These are phyloP conservation scores for Chalaropsis ovoidea DNA, from an alignment of 2,329 filamentous ascomycete genomes.

Conservation along the genomic window DNA sequence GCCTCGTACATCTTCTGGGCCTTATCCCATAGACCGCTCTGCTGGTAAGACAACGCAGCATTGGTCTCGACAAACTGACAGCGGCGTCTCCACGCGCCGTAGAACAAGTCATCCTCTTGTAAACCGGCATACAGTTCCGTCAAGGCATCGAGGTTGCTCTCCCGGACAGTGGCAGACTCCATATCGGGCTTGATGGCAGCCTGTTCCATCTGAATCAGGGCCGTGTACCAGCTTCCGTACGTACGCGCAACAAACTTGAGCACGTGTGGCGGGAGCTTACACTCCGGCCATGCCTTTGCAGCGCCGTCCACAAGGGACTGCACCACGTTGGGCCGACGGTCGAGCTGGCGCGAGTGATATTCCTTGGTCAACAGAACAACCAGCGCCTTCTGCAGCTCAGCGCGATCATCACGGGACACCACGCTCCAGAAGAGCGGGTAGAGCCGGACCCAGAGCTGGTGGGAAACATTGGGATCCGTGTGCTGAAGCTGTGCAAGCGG, in stretches of 20 bases:
- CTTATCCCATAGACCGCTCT: constrained; percentile 99
- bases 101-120: constrained; percentile 94
- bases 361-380: constrained; percentile 88
- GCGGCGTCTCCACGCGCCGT: constrained; percentile 88
- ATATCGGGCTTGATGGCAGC: constrained; percentile 73
- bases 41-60: constrained; percentile 91
- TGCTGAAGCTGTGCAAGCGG: constrained; percentile 89
- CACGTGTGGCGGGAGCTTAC: constrained; percentile 89
- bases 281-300: constrained; percentile 71
- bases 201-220: constrained; percentile 79
- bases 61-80: constrained; percentile 98
- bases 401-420: constrained; percentile 73
- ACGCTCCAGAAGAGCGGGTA: constrained; percentile 94
- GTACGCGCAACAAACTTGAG: constrained; percentile 91
- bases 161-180: constrained; percentile 72
- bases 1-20: constrained; percentile 94
- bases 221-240: constrained; percentile 97
- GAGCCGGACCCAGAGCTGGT: constrained; percentile 80
- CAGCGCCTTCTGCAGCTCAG: constrained; percentile 81
- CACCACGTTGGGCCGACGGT: constrained; percentile 90
- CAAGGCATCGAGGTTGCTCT: constrained; percentile 93
- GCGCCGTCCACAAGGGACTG: constrained; percentile 84
- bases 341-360: constrained; percentile 86
- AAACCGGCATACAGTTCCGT: constrained; percentile 83
- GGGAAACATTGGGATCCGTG: constrained; percentile 67